Percentiles rank a stretch among this genome's conserved stretches.
These are phyloP conservation scores for Phytophthora vignae DNA, from an alignment of 352 stramenopile species.

Conservation along the genomic window DNA sequence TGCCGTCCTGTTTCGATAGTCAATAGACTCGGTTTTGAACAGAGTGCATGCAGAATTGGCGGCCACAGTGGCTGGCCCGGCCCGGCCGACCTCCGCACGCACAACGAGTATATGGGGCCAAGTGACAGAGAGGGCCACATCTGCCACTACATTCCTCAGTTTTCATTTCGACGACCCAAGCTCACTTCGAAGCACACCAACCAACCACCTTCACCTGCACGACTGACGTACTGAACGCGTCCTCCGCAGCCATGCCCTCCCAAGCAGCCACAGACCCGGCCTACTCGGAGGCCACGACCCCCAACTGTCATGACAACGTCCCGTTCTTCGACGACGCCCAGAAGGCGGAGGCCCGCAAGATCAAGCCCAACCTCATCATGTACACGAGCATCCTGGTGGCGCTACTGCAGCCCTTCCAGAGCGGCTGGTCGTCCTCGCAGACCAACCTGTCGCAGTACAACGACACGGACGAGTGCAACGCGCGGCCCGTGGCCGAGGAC, in stretches of 20 bases:
- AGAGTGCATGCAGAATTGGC: too few species aligned
- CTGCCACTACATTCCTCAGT: background rate
- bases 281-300: constrained; percentile 24
- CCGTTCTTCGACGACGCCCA: constrained; percentile 21
- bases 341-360: constrained; percentile 24
- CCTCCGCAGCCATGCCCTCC: constrained; percentile 8
- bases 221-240: background rate
- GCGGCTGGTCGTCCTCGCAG: too few species aligned
- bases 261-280: constrained; percentile 18
- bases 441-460: too few species aligned
- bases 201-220: background rate
- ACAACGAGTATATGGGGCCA: too few species aligned
- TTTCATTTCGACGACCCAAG: constrained; percentile 13
- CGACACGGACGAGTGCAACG: too few species aligned
- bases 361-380: constrained; percentile 42
- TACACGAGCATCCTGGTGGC: constrained; percentile 38
- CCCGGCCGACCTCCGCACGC: too few species aligned
- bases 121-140: too few species aligned
- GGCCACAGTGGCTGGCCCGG: too few species aligned
- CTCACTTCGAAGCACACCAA: constrained; percentile 11
- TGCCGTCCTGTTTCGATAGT: too few species aligned
- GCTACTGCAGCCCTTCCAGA: too few species aligned
- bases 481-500: too few species aligned
- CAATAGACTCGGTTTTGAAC: too few species aligned
- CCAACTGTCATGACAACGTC: constrained; percentile 13